Evolutionary conservation across 345 rosid genomes (phyloP).

Genomic region (Conringia planisiliqua): DNA sequence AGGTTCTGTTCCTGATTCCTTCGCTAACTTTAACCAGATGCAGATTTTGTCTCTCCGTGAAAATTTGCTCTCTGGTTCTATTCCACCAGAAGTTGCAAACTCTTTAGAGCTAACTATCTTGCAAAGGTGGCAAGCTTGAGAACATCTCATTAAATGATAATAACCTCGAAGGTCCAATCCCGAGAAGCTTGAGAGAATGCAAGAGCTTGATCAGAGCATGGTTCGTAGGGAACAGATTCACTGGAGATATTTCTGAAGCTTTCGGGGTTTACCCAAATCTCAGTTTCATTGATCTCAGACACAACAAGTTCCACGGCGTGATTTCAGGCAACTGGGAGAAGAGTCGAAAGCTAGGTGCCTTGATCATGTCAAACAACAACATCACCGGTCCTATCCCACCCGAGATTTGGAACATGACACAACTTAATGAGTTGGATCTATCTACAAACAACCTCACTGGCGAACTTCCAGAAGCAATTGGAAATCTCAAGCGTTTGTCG

Average conservation of each 20-base stretch:
- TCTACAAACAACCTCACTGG: slow-evolving; percentile 26
- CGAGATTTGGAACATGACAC: slow-evolving; percentile 10
- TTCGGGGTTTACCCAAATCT: slow-evolving; percentile 36
- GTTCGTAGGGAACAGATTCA: slow-evolving; percentile 21
- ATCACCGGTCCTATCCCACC: too few species aligned
- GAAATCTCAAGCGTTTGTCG: background rate
- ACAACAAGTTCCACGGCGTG: slow-evolving; percentile 34
- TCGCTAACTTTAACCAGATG: too few species aligned
- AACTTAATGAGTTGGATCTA: slow-evolving; percentile 7
- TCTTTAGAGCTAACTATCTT: slow-evolving; percentile 21
- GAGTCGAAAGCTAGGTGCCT: too few species aligned
- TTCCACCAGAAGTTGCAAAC: slow-evolving; percentile 27
- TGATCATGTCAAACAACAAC: too few species aligned
- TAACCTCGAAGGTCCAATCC: slow-evolving; percentile 34
- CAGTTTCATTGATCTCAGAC: slow-evolving; percentile 25
- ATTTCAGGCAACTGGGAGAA: too few species aligned
- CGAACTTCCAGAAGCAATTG: slow-evolving; percentile 15
- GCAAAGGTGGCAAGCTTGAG: slow-evolving; percentile 31
- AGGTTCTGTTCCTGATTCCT: too few species aligned
- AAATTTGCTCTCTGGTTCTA: too few species aligned
- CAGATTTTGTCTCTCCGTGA: too few species aligned
- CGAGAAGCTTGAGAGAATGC: slow-evolving; percentile 35
- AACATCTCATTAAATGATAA: slow-evolving; percentile 23
- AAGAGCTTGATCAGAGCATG: slow-evolving; percentile 32
- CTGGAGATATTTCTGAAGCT: slow-evolving; percentile 33